A percentile compares a stretch with the other conserved stretches of the same genome.
Evolutionary conservation across 305 asterid genomes (phyloP).

Genomic region (Fraxinus baroniana): DNA sequence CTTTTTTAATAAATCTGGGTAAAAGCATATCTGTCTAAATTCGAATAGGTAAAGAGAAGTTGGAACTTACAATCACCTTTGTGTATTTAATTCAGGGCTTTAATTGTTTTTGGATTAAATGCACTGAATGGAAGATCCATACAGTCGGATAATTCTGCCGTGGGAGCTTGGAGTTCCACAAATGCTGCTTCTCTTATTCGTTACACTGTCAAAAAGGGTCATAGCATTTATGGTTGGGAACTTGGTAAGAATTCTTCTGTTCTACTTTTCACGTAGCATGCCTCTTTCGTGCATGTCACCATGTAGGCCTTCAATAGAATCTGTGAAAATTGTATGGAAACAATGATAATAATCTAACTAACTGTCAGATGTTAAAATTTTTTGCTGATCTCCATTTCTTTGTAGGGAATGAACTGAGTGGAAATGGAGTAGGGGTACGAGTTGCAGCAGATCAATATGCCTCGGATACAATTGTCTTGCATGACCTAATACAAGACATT

Average conservation of each 20-base stretch:
- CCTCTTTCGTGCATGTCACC: background rate
- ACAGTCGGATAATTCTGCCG: slow-evolving; percentile 28
- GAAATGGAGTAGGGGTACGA: slow-evolving; percentile 47
- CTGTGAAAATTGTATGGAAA: background rate
- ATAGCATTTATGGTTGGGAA: slow-evolving; percentile 52
- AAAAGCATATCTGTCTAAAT: background rate
- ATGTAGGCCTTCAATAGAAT: background rate
- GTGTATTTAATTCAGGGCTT: slow-evolving; percentile 39
- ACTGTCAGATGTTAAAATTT: background rate
- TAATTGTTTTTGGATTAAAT: slow-evolving; percentile 50
- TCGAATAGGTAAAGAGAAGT: background rate
- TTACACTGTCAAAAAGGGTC: slow-evolving; percentile 49
- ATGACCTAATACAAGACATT: slow-evolving; percentile 30
- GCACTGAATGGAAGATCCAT: slow-evolving; percentile 52
- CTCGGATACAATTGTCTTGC: slow-evolving; percentile 31
- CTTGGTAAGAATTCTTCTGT: slow-evolving; percentile 39
- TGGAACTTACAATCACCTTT: background rate
- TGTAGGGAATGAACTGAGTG: slow-evolving; percentile 49
- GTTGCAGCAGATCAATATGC: slow-evolving; percentile 50
- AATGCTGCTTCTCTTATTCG: slow-evolving; percentile 55
- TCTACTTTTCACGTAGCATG: background rate
- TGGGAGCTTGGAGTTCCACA: slow-evolving; percentile 49
- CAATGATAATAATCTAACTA: background rate
- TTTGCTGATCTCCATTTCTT: background rate
- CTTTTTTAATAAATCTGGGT: slow-evolving; percentile 59